Base-by-base conservation (phyloP, 108 stramenopile species). In the Asterionellopsis glacialis region DNA sequence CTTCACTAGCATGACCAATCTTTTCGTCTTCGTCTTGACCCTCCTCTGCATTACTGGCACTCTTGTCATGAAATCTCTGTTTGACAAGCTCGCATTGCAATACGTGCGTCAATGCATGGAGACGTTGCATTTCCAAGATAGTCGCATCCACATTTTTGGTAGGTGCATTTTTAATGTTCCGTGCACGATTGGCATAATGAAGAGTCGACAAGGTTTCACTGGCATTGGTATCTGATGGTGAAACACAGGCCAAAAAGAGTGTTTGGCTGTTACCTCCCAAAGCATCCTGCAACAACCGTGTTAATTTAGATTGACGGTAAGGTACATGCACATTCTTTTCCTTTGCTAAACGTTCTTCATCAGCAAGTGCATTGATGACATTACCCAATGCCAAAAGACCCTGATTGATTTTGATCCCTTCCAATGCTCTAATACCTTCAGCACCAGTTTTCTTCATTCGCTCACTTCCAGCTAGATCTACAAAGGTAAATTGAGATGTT, bases 211-310 rank as follows among this genome's bases (percentile, higher is more conserved):
- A 68, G 16, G 87, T 93, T 62, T 99, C 98, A 54, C 84, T 85
- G 2, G 80, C 84, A 76, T 93, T 94, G 15, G 79, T 96, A 80
- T 81, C 76, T 0, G 91, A 83, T 3, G 98, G 96, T n/a, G 90
- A 92, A 15, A 97, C 87, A 71, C 95, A 96, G 18, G 92, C 93
- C 70, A 96, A 64, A 70, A 96, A 94, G 0, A 88, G 72, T 11
- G 97, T 98, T 55, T 91, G 87, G 64, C 90, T 88, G 67, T 98
- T 98, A 9, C 98, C 98, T 28, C 98, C 98, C 13, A 99, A 61
- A 1, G 94, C 90, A 80, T 97, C 97, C 58, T 91, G 88, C 52
- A 99, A 68, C 22, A 99, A 65, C 25, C 96, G 78, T n/a, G 98
- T 99, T 18, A 99, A 73, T 65, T 95, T 94, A 18, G 95, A 95